Evolutionary conservation across 805 yeast genomes (phyloP).

Genomic region (Candida golubevii): DNA sequence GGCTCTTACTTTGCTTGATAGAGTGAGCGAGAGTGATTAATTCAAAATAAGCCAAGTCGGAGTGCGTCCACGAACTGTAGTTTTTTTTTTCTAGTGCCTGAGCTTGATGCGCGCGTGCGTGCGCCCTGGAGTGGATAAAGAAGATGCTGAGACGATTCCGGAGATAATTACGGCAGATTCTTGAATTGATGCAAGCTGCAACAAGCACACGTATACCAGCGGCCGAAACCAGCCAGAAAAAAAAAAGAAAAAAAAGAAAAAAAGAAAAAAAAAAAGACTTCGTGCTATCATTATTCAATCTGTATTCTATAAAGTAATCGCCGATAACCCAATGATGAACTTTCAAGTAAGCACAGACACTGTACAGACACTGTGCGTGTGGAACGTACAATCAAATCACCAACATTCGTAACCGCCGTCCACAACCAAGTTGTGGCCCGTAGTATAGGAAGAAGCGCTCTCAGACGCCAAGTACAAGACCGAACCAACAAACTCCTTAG

Average conservation of each 20-base stretch:
- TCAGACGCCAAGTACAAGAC: conserved; percentile 68
- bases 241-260: not conserved
- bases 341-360: not conserved
- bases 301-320: conserved; percentile 5
- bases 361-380: not conserved
- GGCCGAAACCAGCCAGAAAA: not conserved
- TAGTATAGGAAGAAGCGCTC: conserved; percentile 70
- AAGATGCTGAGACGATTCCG: no score
- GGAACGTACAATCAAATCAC: conserved; percentile 33
- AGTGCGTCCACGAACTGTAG: no score
- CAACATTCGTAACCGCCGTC: conserved; percentile 88
- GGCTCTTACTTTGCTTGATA: no score
- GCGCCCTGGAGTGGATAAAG: no score
- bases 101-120: no score
- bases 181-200: no score
- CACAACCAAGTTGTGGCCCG: conserved; percentile 78
- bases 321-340: not conserved
- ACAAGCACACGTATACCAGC: no score
- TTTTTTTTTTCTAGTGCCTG: no score
- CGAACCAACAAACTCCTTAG: conserved; percentile 76
- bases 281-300: not conserved
- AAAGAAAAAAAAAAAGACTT: not conserved
- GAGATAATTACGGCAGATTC: no score
- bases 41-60: no score
- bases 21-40: no score